These are phyloP conservation scores for Xylaria sp. DNA, from an alignment of 2,329 filamentous ascomycete species.

Conservation along the genomic window DNA sequence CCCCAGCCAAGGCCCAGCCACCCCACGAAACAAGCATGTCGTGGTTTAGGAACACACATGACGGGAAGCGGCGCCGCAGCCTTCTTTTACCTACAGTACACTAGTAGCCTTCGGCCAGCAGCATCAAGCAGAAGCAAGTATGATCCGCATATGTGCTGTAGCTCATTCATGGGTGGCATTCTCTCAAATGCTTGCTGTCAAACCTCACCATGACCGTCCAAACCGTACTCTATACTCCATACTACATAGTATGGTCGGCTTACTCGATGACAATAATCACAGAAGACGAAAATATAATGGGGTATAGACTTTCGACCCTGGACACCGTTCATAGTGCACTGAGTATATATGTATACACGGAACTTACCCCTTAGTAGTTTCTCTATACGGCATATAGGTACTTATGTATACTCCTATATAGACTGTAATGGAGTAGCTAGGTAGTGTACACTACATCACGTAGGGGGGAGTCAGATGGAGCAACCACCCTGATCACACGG, in stretches of 20 bases:
- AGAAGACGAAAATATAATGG: neutral
- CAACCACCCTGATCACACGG: constrained; percentile 27
- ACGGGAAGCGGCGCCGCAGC: constrained; percentile 42
- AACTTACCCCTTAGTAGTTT: constrained; percentile 3
- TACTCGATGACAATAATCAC: neutral
- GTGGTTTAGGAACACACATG: constrained; percentile 28
- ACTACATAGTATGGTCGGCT: constrained; percentile 1
- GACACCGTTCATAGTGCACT: neutral
- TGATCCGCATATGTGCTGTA: constrained; percentile 55
- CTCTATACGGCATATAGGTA: constrained; percentile 1
- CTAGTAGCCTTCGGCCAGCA: constrained; percentile 35
- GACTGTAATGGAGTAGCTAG: constrained; percentile 6
- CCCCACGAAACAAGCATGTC: constrained; percentile 40
- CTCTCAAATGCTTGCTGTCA: constrained; percentile 43
- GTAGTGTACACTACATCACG: constrained; percentile 3
- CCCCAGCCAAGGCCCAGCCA: constrained; percentile 46
- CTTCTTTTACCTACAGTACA: constrained; percentile 30
- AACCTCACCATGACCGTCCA: constrained; percentile 33
- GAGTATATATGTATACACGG: neutral
- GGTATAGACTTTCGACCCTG: neutral
- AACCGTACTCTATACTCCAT: neutral
- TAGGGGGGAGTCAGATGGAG: constrained; percentile 15
- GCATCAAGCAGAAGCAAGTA: constrained; percentile 54
- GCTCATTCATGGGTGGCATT: constrained; percentile 42
- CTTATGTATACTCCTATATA: neutral